Base-by-base conservation (phyloP, 306 rosid species). In the Oxytropis ochrocephala region DNA sequence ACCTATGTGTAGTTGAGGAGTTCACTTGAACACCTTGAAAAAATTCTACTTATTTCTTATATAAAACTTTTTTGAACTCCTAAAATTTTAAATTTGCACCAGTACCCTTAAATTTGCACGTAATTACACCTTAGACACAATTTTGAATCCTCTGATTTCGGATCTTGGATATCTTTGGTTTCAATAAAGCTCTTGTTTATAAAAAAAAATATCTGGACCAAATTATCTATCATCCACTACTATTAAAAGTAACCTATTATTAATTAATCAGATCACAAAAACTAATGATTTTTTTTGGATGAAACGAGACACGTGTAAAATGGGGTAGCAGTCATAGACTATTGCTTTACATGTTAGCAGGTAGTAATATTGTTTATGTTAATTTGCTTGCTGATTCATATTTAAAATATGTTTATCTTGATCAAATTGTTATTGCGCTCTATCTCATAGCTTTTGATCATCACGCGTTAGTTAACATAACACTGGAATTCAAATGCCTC, bases 401-500 rank as follows among this genome's bases (percentile, higher is more conserved):
- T 21, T 21, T 73, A 49, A 38, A 55, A 39, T 39, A n/a, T 69
- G 32, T 39, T 36, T 65, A 51, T 64, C 41, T 66, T 21, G 8
- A 59, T 66, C 52, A 42, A 53, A 58, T 9, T 7, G 81, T 17
- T 87, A 87, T 84, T 87, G 98, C 91, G 89, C 14, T 87, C 85
- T 85, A 78, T 89, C 95, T 84, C 36, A 47, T 53, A 64, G 56
- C 88, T 82, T 89, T 86, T 83, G 88, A 78, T 82, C 54, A 4
- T 72, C 92, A 89, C 88, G 96, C 96, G 80, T 75, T n/a, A n/a
- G n/a, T n/a, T n/a, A n/a, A n/a, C n/a, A n/a, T 64, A 74, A 69
- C 80, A 30, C 53, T 69, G 80, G 80, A 55, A 75, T 64, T 81
- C 80, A 72, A 78, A 68, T 72, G 49, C 42, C 47, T 24, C 7